Evolutionary conservation across 225 moss, liverwort and hornwort species (phyloP), one percentile per base, ranked within the genome.

Genomic region (Pseudoscleropodium purum): DNA sequence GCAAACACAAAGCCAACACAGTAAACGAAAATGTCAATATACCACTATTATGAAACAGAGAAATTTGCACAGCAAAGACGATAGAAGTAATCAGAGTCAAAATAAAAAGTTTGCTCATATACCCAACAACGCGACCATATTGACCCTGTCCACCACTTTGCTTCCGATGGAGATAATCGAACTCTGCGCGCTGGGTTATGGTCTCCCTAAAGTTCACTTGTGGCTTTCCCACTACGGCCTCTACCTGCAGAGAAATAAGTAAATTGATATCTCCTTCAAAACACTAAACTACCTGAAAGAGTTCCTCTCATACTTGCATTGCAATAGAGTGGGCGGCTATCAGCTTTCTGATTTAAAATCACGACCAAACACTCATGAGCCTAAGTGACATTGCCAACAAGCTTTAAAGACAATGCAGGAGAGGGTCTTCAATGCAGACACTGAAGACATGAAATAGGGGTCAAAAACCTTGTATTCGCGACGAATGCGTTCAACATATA

Each of bases 101-200:
- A 79, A 41, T 51, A 82, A 76, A 37, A 83, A 75, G 31, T 72
- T 54, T 47, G 67, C 59, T 86, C 70, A 84, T 29, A 47, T 93
- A 99, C 97, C 99, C 99, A 59, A 94, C 93, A 88, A 99, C 99
- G 86, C 99, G 99, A 88, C 99, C 99, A 89, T 97, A 99, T 92
- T 99, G 99, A 49, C 97, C 99, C 89, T 99, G 99, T 64, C 99
- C 99, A 89, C 99, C 99, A 94, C 99, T 99, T 93, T 99, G 99
- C 95, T 99, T 99, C 82, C 94, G 93, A 91, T 99, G 99, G 29
- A 99, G 96, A 91, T 99, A 99, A 93, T 99, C 99, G 90, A 99
- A 99, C 47, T 96, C 96, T 76, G 99, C 96, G 85, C 93, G 95
- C 88, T 97, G 93, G 72, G 96, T 97, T 47, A 99, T 94, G 33